phyloP scores from a whole-genome alignment of 2,329 filamentous ascomycete species.

The Ophiostoma triangulosporum region DNA sequence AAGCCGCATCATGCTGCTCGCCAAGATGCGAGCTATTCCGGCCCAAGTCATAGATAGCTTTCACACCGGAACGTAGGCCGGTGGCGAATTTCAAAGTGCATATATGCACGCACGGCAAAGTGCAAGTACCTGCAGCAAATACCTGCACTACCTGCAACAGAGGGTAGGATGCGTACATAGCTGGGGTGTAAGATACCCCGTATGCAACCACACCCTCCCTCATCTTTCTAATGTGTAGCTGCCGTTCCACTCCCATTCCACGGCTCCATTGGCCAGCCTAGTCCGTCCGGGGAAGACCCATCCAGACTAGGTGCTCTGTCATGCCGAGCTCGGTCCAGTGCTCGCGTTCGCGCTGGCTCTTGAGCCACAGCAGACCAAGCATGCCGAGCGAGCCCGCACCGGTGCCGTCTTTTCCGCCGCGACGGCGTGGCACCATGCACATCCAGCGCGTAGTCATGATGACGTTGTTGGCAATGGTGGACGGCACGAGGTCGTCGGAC shows the following conservation, averaged over 20 bases:
- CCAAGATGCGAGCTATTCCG: no score
- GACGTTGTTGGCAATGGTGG: conserved; percentile 20
- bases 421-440: conserved; percentile 21
- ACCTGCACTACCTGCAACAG: no score
- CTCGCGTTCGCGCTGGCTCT: conserved; percentile 15
- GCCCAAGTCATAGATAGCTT: no score
- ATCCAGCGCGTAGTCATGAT: conserved; percentile 21
- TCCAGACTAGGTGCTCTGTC: conserved; percentile 15
- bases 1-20: no score
- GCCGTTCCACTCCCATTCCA: neutral
- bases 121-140: no score
- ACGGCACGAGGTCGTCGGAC: conserved; percentile 4
- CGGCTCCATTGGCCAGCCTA: neutral
- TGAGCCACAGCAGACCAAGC: conserved; percentile 22
- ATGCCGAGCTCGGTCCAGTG: conserved; percentile 17
- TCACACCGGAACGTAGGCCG: no score
- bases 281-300: conserved; percentile 11
- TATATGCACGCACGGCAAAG: no score
- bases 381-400: conserved; percentile 23
- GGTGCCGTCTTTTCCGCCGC: conserved; percentile 16
- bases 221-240: no score
- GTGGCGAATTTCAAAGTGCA: no score
- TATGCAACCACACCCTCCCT: neutral
- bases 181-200: no score
- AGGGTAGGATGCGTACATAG: no score